Evolutionary conservation across 139 green algal genomes (phyloP), one percentile per base, ranked within the genome.

Genomic region (Diplosphaera chodatii): DNA sequence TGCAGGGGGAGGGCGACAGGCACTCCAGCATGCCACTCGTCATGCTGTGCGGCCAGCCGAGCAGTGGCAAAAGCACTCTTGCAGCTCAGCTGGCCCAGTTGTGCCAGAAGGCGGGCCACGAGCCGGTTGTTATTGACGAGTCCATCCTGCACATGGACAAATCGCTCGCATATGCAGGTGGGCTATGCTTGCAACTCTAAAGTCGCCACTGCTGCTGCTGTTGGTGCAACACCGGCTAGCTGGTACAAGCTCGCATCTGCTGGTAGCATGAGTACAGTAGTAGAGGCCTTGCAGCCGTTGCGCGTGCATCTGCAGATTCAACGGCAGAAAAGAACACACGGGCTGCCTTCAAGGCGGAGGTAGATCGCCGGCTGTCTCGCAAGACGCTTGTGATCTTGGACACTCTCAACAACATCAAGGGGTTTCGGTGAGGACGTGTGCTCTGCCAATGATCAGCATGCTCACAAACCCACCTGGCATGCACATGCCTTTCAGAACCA

Each of bases 371-470:
- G 6, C 21, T 93, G 1, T 75, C 70, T 1, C 85, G 82, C 40
- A 79, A 83, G 23, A 71, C 66, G 0, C 69, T 90, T 4, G 85
- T 95, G 6, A 91, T 98, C 40, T 70, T 98, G 2, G 94, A 98
- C 76, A 90, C 89, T 0, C 74, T 97, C 0, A 99, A 99, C 79
- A 90, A 85, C 76, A 98, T 98, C 75, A 98, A 98, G 77, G 91
- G 80, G 16, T 88, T 84, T 74, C 79, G 84, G 77, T 88, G 48
- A 10, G 48, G 13, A 59, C 10, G 13, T n/a, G 48, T 5, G 25
- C 13, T 21, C 18, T n/a, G 48, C n/a, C n/a, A n/a, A n/a, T n/a
- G n/a, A n/a, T n/a, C n/a, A n/a, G n/a, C n/a, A n/a, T n/a, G n/a
- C n/a, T n/a, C n/a, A n/a, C n/a, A n/a, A n/a, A n/a, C n/a, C n/a